These are phyloP conservation scores for Stagonosporopsis chrysanthemi DNA, from an alignment of 2,329 filamentous ascomycete genomes.

Conservation along the genomic window DNA sequence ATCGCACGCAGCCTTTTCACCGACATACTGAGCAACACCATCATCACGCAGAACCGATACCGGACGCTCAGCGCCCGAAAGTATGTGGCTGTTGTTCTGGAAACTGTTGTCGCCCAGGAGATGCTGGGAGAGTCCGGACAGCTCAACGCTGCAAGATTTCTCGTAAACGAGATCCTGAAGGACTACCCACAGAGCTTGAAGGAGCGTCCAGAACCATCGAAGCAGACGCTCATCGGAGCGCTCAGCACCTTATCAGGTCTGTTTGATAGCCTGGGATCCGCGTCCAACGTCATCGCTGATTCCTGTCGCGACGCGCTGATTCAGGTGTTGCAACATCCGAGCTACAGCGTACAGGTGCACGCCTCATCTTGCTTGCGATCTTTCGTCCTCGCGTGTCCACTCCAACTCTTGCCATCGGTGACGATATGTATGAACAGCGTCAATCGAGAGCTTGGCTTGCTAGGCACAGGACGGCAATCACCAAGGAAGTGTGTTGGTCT, in stretches of 20 bases:
- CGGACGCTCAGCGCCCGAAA: conserved; percentile 83
- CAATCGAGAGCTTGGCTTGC: conserved; percentile 80
- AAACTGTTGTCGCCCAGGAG: conserved; percentile 80
- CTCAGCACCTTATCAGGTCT: conserved; percentile 81
- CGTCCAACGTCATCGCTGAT: conserved; percentile 80
- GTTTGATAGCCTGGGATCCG: conserved; percentile 81
- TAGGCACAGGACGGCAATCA: conserved; percentile 77
- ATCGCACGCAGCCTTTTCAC: conserved; percentile 82
- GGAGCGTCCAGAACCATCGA: conserved; percentile 86
- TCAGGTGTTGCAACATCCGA: conserved; percentile 91
- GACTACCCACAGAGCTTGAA: conserved; percentile 91
- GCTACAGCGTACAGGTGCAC: conserved; percentile 93
- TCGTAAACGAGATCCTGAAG: conserved; percentile 89
- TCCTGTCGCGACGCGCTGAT: conserved; percentile 84
- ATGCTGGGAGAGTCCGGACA: conserved; percentile 92
- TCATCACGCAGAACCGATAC: conserved; percentile 84
- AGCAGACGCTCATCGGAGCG: conserved; percentile 80
- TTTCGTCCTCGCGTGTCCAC: conserved; percentile 89
- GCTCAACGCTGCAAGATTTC: conserved; percentile 76
- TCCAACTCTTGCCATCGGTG: conserved; percentile 87
- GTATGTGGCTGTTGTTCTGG: conserved; percentile 83
- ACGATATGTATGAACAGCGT: conserved; percentile 98
- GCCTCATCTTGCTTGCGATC: conserved; percentile 84
- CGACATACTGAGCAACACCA: conserved; percentile 79
- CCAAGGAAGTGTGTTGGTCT: conserved; percentile 87